Base-by-base conservation (phyloP, 345 rosid genomes). In the Melaleuca alternifolia region DNA sequence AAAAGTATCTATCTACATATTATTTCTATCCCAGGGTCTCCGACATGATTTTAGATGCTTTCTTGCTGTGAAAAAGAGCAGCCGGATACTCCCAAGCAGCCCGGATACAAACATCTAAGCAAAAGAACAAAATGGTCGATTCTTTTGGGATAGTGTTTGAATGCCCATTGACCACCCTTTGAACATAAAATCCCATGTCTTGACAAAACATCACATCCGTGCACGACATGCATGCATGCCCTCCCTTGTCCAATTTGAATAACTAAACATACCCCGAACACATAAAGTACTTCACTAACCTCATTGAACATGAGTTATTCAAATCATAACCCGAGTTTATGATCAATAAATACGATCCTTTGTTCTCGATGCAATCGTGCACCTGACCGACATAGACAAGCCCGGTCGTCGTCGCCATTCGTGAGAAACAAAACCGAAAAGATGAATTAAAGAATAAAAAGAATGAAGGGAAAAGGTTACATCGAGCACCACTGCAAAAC, bases 171-270 rank as follows among this genome's bases (percentile, higher is more conserved):
- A 65, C 79, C 79, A 30, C 46, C 77, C 24, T 65, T 65, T 41
- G 23, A 33, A 65, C 46, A 9, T 4, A 16, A 83, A 51, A 51
- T 4, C 44, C 57, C 91, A 90, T 89, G 91, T 83, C 89, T 89
- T 85, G 94, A 92, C 94, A 93, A 90, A 92, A 89, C 86, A 89
- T 91, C 93, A 92, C 90, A 90, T 92, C 93, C 87, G 89, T 84
- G 33, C 90, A 90, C 88, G 89, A 88, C 91, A 87, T 90, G 90
- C 91, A 89, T 87, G 91, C 83, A 51, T 65, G 46, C 23, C 23
- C 75, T 41, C 46, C 18, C 41, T 41, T 4, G 46, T 65, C 79
- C 79, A 33, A 65, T 65, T 65, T 65, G 33, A 65, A 65, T 65
- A 9, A 33, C 24, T 6, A 18, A 33, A 65, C 33, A 65, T 33